Conservation (phyloP, 2,329 filamentous ascomycete genomes). For the Penicillium sclerotiorum region DNA sequence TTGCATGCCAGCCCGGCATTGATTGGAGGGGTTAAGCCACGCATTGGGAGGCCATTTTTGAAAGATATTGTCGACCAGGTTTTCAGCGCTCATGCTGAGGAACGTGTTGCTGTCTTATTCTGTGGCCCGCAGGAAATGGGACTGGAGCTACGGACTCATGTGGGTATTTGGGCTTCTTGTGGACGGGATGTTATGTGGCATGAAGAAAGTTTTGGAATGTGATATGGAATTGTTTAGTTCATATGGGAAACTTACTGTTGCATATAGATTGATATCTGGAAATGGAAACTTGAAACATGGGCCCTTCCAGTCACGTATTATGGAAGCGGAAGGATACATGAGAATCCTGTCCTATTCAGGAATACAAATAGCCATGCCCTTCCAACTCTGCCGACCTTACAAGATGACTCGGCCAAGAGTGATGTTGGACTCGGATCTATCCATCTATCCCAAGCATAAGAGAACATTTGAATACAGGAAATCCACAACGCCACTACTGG, state of each 20-base stretch:
- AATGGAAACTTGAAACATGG: neutral
- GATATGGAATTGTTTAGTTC: neutral
- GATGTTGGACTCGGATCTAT: too few relatives aligned
- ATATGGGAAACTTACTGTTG: neutral
- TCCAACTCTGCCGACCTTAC: too few relatives aligned
- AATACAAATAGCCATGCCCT: too few relatives aligned
- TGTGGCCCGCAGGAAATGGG: slow-evolving; percentile 9
- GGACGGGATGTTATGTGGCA: slow-evolving; percentile 3
- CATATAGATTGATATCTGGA: neutral
- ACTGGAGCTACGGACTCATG: slow-evolving; percentile 1
- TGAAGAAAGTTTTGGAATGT: slow-evolving; percentile 1
- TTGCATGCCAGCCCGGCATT: neutral
- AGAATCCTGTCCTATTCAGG: too few relatives aligned
- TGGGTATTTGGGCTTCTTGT: slow-evolving; percentile 1
- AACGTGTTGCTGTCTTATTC: slow-evolving; percentile 7
- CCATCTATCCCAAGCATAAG: too few relatives aligned
- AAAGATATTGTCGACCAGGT: slow-evolving; percentile 5
- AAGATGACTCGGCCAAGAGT: too few relatives aligned
- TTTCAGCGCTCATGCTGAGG: neutral
- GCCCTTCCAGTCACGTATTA: too few relatives aligned
- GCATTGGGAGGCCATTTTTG: neutral
- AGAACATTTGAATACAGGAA: too few relatives aligned
- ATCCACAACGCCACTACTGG: too few relatives aligned
- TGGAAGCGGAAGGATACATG: too few relatives aligned
- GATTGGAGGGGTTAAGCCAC: neutral